These are phyloP conservation scores for Pleodorina starrii DNA, from an alignment of 139 green algal species.

Conservation along the genomic window DNA sequence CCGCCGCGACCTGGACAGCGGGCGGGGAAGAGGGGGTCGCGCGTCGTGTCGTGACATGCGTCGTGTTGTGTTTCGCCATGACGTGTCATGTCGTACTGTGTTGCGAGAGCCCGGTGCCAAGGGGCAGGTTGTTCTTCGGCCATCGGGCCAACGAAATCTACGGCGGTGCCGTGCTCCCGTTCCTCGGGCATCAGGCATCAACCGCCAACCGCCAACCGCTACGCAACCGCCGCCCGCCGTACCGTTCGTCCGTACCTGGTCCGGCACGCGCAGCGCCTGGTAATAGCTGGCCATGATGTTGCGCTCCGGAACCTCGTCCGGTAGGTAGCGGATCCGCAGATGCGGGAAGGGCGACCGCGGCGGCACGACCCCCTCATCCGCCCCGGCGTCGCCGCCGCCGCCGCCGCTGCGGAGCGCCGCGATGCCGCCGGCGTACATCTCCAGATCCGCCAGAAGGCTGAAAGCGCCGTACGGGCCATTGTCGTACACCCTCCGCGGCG, in stretches of 20 bases:
- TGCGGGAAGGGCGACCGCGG: not conserved
- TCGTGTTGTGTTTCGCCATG: too few relatives aligned
- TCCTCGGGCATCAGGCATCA: too few relatives aligned
- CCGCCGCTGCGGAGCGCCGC: not conserved
- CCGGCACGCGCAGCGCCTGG: conserved; percentile 9
- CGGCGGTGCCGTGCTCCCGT: too few relatives aligned
- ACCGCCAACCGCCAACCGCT: not conserved
- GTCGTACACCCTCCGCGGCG: too few relatives aligned
- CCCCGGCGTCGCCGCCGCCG: not conserved
- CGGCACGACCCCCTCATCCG: not conserved
- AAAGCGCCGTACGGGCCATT: not conserved
- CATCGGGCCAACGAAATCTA: too few relatives aligned
- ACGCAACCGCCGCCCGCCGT: too few relatives aligned
- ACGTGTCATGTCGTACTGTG: too few relatives aligned
- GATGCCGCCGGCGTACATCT: not conserved
- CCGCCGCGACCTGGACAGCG: not conserved
- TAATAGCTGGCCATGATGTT: conserved; percentile 30
- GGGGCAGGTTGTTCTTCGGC: too few relatives aligned
- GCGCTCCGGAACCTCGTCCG: not conserved
- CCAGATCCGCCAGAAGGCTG: conserved; percentile 23
- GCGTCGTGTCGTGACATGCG: too few relatives aligned
- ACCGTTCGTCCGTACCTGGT: conserved; percentile 20
- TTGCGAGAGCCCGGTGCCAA: too few relatives aligned
- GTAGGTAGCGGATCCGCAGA: conserved; percentile 30
- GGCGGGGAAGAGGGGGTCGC: too few relatives aligned